Conservation (phyloP, 1,284 basidiomycete genomes). For the Leccinum variabile region DNA sequence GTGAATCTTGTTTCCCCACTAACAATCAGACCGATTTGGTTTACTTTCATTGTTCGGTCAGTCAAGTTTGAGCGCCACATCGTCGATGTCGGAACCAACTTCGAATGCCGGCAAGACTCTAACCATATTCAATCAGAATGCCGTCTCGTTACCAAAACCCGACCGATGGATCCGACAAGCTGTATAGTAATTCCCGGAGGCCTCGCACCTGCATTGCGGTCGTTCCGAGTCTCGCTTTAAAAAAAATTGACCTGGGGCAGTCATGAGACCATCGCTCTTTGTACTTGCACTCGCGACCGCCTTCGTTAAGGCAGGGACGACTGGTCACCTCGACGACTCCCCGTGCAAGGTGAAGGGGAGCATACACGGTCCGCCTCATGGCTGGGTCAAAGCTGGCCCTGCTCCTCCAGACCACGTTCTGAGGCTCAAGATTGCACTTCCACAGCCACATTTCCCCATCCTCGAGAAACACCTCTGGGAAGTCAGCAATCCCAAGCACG, state of each 20-base stretch:
- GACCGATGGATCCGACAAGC: neutral
- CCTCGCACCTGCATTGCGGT: neutral
- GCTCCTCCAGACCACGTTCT: conserved; percentile 17
- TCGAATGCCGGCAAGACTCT: neutral
- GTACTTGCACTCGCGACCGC: conserved; percentile 3
- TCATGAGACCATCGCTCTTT: conserved; percentile 1
- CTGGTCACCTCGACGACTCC: neutral
- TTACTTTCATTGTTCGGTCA: neutral
- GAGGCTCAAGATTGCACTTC: conserved; percentile 42
- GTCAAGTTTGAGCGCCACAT: neutral
- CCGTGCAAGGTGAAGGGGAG: conserved; percentile 24
- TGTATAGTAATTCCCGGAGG: neutral
- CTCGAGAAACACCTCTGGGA: conserved; percentile 66
- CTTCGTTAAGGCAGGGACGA: conserved; percentile 11
- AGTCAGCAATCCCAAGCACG: conserved; percentile 62
- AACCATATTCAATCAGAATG: neutral
- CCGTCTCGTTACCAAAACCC: neutral
- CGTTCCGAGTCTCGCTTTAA: neutral
- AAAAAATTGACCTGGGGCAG: neutral
- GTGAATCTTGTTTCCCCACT: neutral
- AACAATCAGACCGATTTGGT: neutral
- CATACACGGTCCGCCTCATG: conserved; percentile 20
- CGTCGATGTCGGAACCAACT: neutral
- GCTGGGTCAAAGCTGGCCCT: conserved; percentile 15
- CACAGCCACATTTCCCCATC: conserved; percentile 59